Base-by-base conservation (phyloP, 2,329 filamentous ascomycete species). In the Trichophyton equinum region DNA sequence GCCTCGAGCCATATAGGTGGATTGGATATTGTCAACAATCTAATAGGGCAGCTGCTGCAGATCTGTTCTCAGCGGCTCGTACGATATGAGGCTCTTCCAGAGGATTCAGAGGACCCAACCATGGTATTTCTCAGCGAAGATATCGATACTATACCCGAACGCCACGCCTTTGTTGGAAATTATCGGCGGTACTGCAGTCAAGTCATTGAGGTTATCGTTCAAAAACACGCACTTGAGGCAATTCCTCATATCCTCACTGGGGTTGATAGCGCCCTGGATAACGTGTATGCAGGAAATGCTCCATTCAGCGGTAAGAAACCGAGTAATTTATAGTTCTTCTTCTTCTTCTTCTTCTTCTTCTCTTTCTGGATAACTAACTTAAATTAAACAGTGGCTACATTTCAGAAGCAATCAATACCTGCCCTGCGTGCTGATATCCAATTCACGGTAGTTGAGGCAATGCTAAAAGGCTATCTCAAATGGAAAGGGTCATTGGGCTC, bases 161-260 rank as follows among this genome's bases (percentile, higher is more conserved):
- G 91, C 25, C 94, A 99, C 74, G 90, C 91, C 0, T 99, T 99
- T 71, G 81, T 97, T 9, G 91, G 92, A 3, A 97, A 99, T 70
- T 99, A 99, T 72, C 82, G 94, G 44, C 83, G 94, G 62, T 97
- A 96, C 69, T 94, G 91, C 71, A 85, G 86, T 2, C 86, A 89
- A 62, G 83, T 96, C 27, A 90, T 99, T 60, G 92, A 97, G 73
- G 82, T 82, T 15, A 89, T 97, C 64, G 90, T 95, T 22, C 82
- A 88, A 65, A 82, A 88, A 66, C 88, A 89, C 67, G 85, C 91
- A 2, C 83, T 88, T 58, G 91, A 96, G 63, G 92, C 92, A 0
- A 85, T 97, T 65, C 83, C 85, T 46, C 89, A 96, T 72, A 91
- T 97, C 58, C 81, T 99, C n/a, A 79, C 81, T 15, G 85, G 88